These are phyloP conservation scores for Hyaloscypha bicolor DNA, from an alignment of 495 filamentous ascomycete species.

Conservation along the genomic window DNA sequence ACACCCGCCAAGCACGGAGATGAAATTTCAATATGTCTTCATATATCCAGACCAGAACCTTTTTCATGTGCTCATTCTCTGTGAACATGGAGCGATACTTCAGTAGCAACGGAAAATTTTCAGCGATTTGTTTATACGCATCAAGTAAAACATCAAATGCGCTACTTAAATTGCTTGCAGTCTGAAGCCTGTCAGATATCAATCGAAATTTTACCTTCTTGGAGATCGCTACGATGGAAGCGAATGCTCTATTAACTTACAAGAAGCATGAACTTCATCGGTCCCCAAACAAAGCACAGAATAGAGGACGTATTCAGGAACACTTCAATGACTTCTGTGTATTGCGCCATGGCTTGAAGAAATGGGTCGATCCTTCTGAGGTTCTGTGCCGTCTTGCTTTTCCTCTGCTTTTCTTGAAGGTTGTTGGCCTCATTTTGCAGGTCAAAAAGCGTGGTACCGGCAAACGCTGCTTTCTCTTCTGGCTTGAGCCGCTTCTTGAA, in stretches of 20 bases:
- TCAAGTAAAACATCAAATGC: conserved; percentile 44
- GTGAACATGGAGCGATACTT: conserved; percentile 39
- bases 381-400: conserved; percentile 38
- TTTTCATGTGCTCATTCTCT: conserved; percentile 33
- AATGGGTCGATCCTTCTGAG: conserved; percentile 41
- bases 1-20: conserved; percentile 37
- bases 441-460: conserved; percentile 17
- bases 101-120: conserved; percentile 40
- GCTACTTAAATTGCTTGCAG: conserved; percentile 14
- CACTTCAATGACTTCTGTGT: conserved; percentile 40
- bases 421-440: conserved; percentile 26
- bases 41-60: conserved; percentile 43
- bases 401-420: conserved; percentile 41
- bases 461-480: conserved; percentile 21
- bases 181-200: conserved; percentile 8
- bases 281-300: conserved; percentile 46
- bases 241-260: conserved; percentile 20
- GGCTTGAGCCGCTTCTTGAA: conserved; percentile 16
- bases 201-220: not conserved
- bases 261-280: conserved; percentile 35
- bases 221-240: not conserved
- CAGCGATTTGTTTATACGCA: conserved; percentile 45
- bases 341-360: conserved; percentile 45
- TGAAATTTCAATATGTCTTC: conserved; percentile 52
- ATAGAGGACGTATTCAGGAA: conserved; percentile 39